phyloP scores from a whole-genome alignment of 1,139 yeast species.

The Diutina rugosa region DNA sequence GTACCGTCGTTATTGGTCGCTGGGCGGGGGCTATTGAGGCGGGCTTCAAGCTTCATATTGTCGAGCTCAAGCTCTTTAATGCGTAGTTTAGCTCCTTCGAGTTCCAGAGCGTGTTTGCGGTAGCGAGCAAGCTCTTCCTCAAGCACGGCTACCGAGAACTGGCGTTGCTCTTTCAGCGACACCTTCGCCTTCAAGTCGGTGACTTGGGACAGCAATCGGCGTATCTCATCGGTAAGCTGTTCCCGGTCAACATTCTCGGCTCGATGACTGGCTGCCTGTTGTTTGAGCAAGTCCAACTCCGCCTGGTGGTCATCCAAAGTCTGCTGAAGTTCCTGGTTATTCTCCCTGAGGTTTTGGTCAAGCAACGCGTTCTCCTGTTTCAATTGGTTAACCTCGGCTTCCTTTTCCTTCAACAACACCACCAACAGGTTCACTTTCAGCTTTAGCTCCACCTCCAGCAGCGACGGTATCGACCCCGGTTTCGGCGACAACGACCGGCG shows the following conservation, averaged over 20 bases:
- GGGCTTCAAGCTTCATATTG: conserved; percentile 22
- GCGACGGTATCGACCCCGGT: not conserved
- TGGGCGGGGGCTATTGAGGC: conserved; percentile 2
- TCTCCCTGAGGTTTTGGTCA: not conserved
- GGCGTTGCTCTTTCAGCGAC: not conserved
- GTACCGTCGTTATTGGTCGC: conserved; percentile 5
- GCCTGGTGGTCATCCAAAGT: not conserved
- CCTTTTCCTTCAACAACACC: not conserved
- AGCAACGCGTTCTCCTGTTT: not conserved
- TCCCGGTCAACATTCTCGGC: not conserved
- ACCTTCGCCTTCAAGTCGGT: not conserved
- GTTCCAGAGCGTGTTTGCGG: not conserved
- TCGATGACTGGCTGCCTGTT: not conserved
- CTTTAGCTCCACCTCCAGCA: not conserved
- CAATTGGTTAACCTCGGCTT: not conserved
- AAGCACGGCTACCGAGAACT: not conserved
- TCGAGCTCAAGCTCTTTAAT: conserved; percentile 22
- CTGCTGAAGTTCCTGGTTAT: not conserved
- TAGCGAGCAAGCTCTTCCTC: not conserved
- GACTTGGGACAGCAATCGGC: not conserved
- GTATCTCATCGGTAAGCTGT: not conserved
- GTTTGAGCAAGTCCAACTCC: not conserved
- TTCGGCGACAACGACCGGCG: not conserved
- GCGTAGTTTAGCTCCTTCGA: not conserved
- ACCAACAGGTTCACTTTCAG: not conserved